Evolutionary conservation across 148 eudicot genomes (phyloP), one percentile per base, ranked within the genome.

Genomic region (Amaranthus hypochondriacus): DNA sequence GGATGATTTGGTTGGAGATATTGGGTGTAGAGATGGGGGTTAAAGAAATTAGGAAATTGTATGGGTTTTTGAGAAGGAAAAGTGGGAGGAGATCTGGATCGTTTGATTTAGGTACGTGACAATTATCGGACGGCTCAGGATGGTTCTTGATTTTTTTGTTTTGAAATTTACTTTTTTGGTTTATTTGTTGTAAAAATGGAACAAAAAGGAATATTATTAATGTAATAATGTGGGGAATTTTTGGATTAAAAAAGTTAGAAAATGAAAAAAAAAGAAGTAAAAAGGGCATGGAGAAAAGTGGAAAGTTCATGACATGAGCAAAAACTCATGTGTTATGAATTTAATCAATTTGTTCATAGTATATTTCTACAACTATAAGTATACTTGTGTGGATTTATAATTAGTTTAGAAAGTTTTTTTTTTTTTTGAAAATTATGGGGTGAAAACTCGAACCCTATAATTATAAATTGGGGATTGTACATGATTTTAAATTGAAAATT

Each of bases 1-100:
- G 54, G 84, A 67, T 42, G 87, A 81, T 10, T 64, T 76, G 58
- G 80, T 83, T 43, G 73, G 82, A 6, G 70, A 80, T 9, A 64
- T 67, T 52, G 84, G 78, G 57, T 84, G 86, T 70, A 91, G 75
- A 71, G 92, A 85, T 12, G 76, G 89, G 89, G 4, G 80, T 81
- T 6, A 89, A 84, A 75, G 97, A 93, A 82, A 71, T 91, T 4
- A 84, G 89, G 48, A 93, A 87, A 70, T 69, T 93, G 81, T 93
- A 93, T 79, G 92, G 91, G 63, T 48, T 89, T 66, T 70, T 91
- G 75, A 88, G 85, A 73, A 48, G 87, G 74, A 91, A 86, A 66
- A 86, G 88, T 74, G 57, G 73, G 6, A 84, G 81, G 64, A 88
- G 78, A 78, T 73, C 83, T 58, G 86, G 75, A 46, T 82, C 98